Base-by-base conservation (phyloP, 441 rosid species). In the Erysimum cheiri region DNA sequence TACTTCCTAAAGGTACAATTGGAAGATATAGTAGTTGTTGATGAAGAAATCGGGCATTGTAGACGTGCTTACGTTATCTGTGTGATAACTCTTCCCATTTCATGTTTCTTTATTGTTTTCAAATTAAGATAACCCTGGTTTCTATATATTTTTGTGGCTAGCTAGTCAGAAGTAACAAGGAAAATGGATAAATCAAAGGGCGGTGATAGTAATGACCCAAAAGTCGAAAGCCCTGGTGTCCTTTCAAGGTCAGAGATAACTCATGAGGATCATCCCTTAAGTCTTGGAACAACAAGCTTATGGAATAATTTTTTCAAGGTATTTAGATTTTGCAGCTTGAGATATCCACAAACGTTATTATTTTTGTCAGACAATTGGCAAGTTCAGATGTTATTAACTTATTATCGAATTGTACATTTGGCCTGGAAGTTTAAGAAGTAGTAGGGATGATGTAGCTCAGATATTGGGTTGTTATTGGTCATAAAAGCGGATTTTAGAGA, bases 261-360 rank as follows among this genome's bases (percentile, higher is more conserved):
- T 78, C 93, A 83, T 58, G 97, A 83, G 52, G 96, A 91, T 71
- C 97, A 91, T 82, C 97, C 96, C 64, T 77, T 89, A 81, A 91
- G 93, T 78, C 89, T 87, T 69, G 93, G 90, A 74, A 83, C 87
- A 73, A 87, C 76, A 68, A 91, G 97, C 81, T 66, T 91, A 74
- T 91, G 96, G 97, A 86, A 89, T 78, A 79, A 86, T 56, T 91
- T 86, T 83, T 89, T 91, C 80, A 89, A 89, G 97, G 97, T 91
- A 84, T 58, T 53, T 39, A 60, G 40, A 15, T 60, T 64, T 59
- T 40, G 22, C 35, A 60, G 22, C 48, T 24, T 32, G 15, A n/a
- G 32, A 14, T 32, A 59, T 66, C 39, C 12, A n/a, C 22, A 49
- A 2, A 14, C 65, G 31, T 32, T 8, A 26, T 67, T 28, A 12